Evolutionary conservation across 768 basidiomycete genomes (phyloP), one percentile per base, ranked within the genome.

Genomic region (Suillus occidentalis): DNA sequence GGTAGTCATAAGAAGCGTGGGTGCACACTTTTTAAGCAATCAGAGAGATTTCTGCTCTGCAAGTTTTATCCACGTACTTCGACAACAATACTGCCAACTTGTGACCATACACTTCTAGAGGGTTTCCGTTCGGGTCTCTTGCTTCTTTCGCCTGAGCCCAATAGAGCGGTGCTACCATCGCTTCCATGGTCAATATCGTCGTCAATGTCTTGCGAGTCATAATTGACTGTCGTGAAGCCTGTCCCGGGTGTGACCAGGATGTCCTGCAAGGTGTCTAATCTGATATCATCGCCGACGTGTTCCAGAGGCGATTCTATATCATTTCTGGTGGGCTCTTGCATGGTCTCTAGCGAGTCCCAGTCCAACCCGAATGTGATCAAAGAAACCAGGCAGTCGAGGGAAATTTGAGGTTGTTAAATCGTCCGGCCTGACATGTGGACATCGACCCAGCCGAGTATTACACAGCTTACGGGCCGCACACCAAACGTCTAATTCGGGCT

Each of bases 1-100:
- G 0, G 95, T 89, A 0, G 92, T 91, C 58, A 98, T 81, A 7
- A 97, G 79, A 31, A 99, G 82, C 16, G 94, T 92, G 1, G 97
- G 96, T 2, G 92, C 87, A 45, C 91, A 90, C 96, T 98, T 70
- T 53, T 39, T 7, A 43, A 42, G n/a, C 59, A 45, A 37, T 67
- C 67, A 67, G 71, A 31, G 20, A 37, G 28, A 28, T 22, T 49
- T 22, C 47, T 31, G 42, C 50, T 25, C 47, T 25, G 18, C 28
- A 50, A 13, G 39, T 6, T 58, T 67, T 42, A 47, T 9, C 36
- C 47, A 78, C 82, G 50, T 71, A 92, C 92, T 85, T 94, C 90
- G 31, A 90, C 73, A 47, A 92, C 87, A 60, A 93, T 90, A 45
- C 82, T 75, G 67, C 80, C 80, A 12, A 86, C 79, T 70, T 87